phyloP scores from a whole-genome alignment of 2,329 filamentous ascomycete genomes.

The Reticulascus tulasneorum region DNA sequence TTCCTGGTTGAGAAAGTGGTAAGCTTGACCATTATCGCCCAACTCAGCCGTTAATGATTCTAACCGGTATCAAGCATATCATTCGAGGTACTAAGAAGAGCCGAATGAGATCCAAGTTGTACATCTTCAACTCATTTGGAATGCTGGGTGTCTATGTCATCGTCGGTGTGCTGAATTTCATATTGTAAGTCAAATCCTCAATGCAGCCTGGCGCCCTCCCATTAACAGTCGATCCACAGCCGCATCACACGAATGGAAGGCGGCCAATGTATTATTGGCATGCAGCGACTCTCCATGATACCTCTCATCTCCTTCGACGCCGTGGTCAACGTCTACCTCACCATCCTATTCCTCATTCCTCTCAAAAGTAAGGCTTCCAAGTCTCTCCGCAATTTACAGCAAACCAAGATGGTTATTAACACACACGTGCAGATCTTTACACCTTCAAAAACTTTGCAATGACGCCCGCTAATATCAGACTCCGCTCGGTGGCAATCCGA shows the following conservation, averaged over 20 bases:
- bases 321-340: constrained; percentile 60
- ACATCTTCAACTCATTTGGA: constrained; percentile 57
- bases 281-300: constrained; percentile 54
- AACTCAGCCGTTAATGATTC: neutral
- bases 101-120: constrained; percentile 53
- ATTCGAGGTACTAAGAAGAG: constrained; percentile 49
- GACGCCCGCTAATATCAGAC: constrained; percentile 34
- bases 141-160: constrained; percentile 44
- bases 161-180: constrained; percentile 55
- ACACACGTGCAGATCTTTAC: constrained; percentile 42
- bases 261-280: constrained; percentile 58
- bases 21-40: constrained; percentile 23
- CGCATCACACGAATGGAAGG: constrained; percentile 53
- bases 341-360: constrained; percentile 58
- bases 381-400: neutral
- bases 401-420: neutral
- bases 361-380: constrained; percentile 42
- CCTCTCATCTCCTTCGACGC: constrained; percentile 59
- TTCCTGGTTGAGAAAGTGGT: constrained; percentile 63
- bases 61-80: constrained; percentile 41
- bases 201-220: neutral
- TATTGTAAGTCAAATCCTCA: constrained; percentile 43
- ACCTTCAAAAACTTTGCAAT: constrained; percentile 46
- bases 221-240: constrained; percentile 24
- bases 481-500: constrained; percentile 50